Base-by-base conservation (phyloP, 176 grass and related monocot genomes). In the Dactylis glomerata region DNA sequence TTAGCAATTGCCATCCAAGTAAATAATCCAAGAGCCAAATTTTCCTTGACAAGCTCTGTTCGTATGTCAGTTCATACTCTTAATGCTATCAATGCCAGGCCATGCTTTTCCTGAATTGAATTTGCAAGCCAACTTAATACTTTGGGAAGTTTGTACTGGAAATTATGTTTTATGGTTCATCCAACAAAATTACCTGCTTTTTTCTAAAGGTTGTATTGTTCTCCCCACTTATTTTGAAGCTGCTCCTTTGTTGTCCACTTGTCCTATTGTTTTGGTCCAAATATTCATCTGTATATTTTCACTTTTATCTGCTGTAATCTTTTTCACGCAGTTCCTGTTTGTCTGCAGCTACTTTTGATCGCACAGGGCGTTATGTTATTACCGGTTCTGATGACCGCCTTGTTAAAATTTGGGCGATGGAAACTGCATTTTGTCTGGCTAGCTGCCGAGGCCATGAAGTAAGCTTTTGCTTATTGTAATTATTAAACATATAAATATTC, bases 341-440 rank as follows among this genome's bases (percentile, higher is more conserved):
- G 36, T 77, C 56, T 78, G 72, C 89, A 98, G 96, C 93, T 86
- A 95, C 85, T 17, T 93, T 95, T 98, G 96, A 98, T 87, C 89
- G 93, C 44, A 93, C 83, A 8, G 96, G 96, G 75, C 80, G 83
- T 49, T 98, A 89, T 94, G 96, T 95, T 77, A 91, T 98, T 72
- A 98, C 96, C 41, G 96, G 96, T 74, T 98, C 96, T 62, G 96
- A 98, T 90, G 96, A 98, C 23, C 96, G 96, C 70, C 86, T 98
- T 44, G 96, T 98, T 71, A 98, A 98, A 88, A 94, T 98, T 76
- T 98, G 96, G 96, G 92, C 93, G 6, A 95, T 95, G 87, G 96
- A 98, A 92, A 98, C 96, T 87, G 86, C 93, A 50, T 94, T 98
- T 81, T 98, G 96, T 77, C 86, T 98, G 64, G 87, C 93, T 73